Base-by-base conservation (phyloP, 177 flowering plant genomes). In the Telopea speciosissima region DNA sequence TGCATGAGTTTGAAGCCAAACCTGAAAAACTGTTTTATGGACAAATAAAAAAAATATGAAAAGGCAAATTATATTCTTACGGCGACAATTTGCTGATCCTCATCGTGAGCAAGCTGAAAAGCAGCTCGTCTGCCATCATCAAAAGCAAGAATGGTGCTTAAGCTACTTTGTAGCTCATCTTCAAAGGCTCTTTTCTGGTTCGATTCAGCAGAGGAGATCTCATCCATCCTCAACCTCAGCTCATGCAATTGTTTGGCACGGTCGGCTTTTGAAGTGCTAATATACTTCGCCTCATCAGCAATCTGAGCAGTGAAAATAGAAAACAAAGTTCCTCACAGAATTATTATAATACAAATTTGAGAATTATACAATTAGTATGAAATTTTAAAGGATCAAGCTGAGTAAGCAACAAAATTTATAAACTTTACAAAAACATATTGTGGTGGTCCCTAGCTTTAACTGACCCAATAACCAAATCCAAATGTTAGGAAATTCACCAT, bases 11-110 rank as follows among this genome's bases (percentile, higher is more conserved):
- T 36, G 45, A 54, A 36, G 19, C 1, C 3, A 23, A 12, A 24
- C 24, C 54, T 23, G 14, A 59, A 59, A 12, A 26, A 70, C 10
- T 26, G 12, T 28, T 24, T 14, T 42, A 33, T n/a, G 24, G 61
- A 52, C 26, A 72, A 24, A 24, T 13, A 28, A 22, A 70, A 22
- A 70, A 25, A 65, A 13, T 63, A 58, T 16, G n/a, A 63, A 24
- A 63, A 58, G 17, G 62, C 33, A 69, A 75, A 36, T 36, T 65
- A 28, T 24, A 67, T 23, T 72, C 92, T 85, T 85, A 96, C 99
- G 70, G 93, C 83, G 74, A 87, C 85, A 82, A 82, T 85, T 82
- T 96, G 97, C 80, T 89, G 96, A 75, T 91, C 85, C 77, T 91
- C 99, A 75, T 93, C 99, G 83, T 81, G 74, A 65, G 85, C 78